Evolutionary conservation across 495 filamentous ascomycete genomes (phyloP), one percentile per base, ranked within the genome.

Genomic region (Chaetomium cochliodes): DNA sequence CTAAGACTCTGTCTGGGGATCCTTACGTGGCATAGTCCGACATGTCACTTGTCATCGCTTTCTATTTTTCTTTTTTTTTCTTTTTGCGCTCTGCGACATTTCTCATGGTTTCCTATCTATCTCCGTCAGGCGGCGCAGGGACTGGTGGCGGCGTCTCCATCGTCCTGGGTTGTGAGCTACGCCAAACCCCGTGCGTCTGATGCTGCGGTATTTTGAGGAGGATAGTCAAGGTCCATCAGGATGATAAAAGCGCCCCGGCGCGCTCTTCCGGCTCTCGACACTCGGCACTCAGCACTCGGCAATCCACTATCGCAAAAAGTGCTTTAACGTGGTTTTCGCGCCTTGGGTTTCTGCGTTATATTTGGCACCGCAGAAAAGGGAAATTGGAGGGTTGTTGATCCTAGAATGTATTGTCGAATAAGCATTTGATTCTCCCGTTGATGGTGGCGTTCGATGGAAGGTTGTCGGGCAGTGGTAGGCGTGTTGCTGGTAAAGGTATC

Each of bases 381-480:
- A 65, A 65, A 67, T 70, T 64, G 65, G 73, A 72, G 55, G 72
- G 67, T 68, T 65, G 47, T 72, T 71, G 59, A 69, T 50, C 66
- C 70, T 76, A 76, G 72, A 76, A 69, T 76, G 74, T 73, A 74
- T 66, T 67, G 58, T 72, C 70, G 70, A 73, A 74, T 64, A 74
- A 73, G 74, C 72, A 76, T 69, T 67, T 73, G 72, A 74, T 76
- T 74, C 53, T 72, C 70, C 66, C 63, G 66, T 66, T 69, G 65
- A 69, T 66, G 70, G 67, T 25, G 67, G 67, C 62, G 66, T 66
- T 67, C 61, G 72, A 68, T 65, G 62, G 71, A 65, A 47, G 60
- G 68, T 67, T 50, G 28, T 67, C 58, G 65, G 58, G 46, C 57
- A 52, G 41, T 63, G 67, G 59, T 62, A 65, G 67, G 63, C 55